Conservation (phyloP, 768 basidiomycete species). For the Kwoniella bestiolae region DNA sequence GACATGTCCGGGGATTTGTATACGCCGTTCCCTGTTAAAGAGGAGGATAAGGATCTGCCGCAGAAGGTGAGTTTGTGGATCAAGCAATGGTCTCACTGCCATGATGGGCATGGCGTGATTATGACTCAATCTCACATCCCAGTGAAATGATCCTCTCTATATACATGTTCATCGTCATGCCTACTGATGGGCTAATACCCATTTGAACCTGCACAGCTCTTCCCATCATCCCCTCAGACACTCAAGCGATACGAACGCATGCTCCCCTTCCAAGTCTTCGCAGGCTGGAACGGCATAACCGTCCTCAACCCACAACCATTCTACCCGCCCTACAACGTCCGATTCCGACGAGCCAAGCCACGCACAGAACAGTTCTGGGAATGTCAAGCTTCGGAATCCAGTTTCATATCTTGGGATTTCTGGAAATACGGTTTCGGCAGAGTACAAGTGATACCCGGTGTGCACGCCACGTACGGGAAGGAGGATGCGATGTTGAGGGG, state of each 20-base stretch:
- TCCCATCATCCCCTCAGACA: slow-evolving; percentile 46
- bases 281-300: slow-evolving; percentile 57
- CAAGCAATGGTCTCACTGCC: too few relatives aligned
- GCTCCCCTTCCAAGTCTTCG: slow-evolving; percentile 55
- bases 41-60: slow-evolving; percentile 44
- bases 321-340: slow-evolving; percentile 53
- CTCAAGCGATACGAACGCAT: slow-evolving; percentile 38
- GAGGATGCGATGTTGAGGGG: slow-evolving; percentile 48
- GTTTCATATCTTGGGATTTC: slow-evolving; percentile 52
- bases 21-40: slow-evolving; percentile 47
- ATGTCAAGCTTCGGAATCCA: slow-evolving; percentile 49
- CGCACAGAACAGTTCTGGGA: slow-evolving; percentile 34
- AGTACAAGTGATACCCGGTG: slow-evolving; percentile 43
- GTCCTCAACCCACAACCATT: slow-evolving; percentile 53
- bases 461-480: slow-evolving; percentile 51
- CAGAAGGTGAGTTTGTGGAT: slow-evolving; percentile 46
- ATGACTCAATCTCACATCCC: too few relatives aligned
- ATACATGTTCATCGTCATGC: too few relatives aligned
- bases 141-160: too few relatives aligned
- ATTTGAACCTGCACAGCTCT: slow-evolving; percentile 32
- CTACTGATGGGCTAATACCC: background rate
- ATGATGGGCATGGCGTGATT: too few relatives aligned
- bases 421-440: slow-evolving; percentile 52
- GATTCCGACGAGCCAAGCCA: slow-evolving; percentile 51
- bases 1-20: slow-evolving; percentile 55